Percentiles rank a stretch among this genome's conserved stretches.
phyloP scores from a whole-genome alignment of 2,329 filamentous ascomycete species.

The Apiospora pterosperma region DNA sequence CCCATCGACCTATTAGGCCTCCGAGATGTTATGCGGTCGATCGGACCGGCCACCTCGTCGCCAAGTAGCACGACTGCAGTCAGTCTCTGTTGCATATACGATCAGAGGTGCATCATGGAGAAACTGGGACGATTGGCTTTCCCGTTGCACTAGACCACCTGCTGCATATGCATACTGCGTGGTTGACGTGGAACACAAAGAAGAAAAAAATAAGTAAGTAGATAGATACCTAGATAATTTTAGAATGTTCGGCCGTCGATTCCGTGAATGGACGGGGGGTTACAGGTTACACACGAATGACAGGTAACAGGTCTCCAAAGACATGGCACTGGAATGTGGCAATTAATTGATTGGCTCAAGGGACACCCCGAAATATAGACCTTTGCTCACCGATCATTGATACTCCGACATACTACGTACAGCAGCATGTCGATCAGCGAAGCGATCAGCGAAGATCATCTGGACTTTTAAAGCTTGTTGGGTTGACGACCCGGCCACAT shows the following conservation, averaged over 20 bases:
- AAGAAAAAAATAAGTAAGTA: too few species aligned
- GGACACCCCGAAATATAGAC: too few species aligned
- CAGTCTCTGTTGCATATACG: background rate
- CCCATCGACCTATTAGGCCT: background rate
- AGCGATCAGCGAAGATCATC: background rate
- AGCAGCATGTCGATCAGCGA: background rate
- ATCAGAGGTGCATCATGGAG: background rate
- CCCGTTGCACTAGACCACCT: background rate
- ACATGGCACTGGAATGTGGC: too few species aligned
- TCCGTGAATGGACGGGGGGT: too few species aligned
- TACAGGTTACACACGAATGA: too few species aligned
- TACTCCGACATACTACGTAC: too few species aligned
- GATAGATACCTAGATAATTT: too few species aligned
- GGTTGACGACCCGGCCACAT: background rate
- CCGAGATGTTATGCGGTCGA: background rate
- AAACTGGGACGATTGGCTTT: background rate
- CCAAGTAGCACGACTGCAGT: too few species aligned
- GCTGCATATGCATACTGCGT: background rate
- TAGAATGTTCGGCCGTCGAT: too few species aligned
- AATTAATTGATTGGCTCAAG: too few species aligned
- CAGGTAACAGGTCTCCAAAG: too few species aligned
- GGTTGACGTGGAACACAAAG: slow-evolving; percentile 2
- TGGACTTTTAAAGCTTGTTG: background rate
- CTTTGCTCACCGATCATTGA: too few species aligned
- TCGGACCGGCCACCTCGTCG: background rate